A percentile compares a stretch with the other conserved stretches of the same genome.
phyloP scores from a whole-genome alignment of 73 alveolate genomes.

The Paramecium primaurelia region DNA sequence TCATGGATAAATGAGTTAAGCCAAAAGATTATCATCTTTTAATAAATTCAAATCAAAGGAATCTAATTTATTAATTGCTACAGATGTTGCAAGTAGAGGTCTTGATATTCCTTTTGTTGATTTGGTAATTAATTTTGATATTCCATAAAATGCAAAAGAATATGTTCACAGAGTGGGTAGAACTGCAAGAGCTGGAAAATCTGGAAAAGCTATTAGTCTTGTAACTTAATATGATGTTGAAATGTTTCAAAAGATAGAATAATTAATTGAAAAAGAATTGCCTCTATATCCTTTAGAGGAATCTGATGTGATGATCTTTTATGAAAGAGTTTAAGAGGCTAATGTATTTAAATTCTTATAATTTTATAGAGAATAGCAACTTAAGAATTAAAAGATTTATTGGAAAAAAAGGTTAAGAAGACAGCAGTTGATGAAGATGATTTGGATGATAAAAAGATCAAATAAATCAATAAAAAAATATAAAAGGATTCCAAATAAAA shows the following conservation, averaged over 20 bases:
- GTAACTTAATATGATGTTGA: slow-evolving; percentile 93
- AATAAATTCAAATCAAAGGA: slow-evolving; percentile 71
- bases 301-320: slow-evolving; percentile 70
- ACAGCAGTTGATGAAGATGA: slow-evolving; percentile 63
- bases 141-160: slow-evolving; percentile 94
- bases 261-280: slow-evolving; percentile 74
- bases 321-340: slow-evolving; percentile 61
- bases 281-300: slow-evolving; percentile 78
- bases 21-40: slow-evolving; percentile 63
- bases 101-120: slow-evolving; percentile 94
- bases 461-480: background rate
- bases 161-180: slow-evolving; percentile 98
- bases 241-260: slow-evolving; percentile 80
- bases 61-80: slow-evolving; percentile 85
- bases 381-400: slow-evolving; percentile 49
- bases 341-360: background rate
- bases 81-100: slow-evolving; percentile 98
- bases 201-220: slow-evolving; percentile 90
- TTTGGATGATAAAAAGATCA: slow-evolving; percentile 12
- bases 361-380: slow-evolving; percentile 41
- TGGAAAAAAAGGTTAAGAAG: slow-evolving; percentile 44
- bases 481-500: background rate
- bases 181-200: slow-evolving; percentile 98
- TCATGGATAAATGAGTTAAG: slow-evolving; percentile 67
- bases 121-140: slow-evolving; percentile 90